Evolutionary conservation across 139 green algal genomes (phyloP).

Genomic region (Axilococcus clingmanii): DNA sequence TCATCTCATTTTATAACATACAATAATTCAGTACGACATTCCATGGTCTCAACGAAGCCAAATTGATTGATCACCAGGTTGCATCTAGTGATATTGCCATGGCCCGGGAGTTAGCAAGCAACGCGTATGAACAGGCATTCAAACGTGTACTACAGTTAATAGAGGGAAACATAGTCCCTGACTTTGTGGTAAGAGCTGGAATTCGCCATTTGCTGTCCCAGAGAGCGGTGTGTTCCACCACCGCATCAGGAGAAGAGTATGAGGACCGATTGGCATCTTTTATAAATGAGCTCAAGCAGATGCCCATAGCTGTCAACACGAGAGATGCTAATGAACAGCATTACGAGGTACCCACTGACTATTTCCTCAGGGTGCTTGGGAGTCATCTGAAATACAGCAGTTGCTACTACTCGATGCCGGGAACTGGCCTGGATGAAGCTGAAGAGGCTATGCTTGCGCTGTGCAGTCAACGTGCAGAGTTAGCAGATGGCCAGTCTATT

Average conservation of each 20-base stretch:
- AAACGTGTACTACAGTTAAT: slow-evolving; percentile 6
- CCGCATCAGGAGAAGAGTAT: slow-evolving; percentile 3
- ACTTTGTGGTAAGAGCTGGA: slow-evolving; percentile 50
- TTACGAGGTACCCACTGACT: slow-evolving; percentile 91
- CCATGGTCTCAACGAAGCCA: too few species aligned
- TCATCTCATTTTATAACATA: too few species aligned
- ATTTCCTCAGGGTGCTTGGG: slow-evolving; percentile 82
- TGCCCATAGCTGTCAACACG: slow-evolving; percentile 79
- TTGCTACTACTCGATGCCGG: slow-evolving; percentile 62
- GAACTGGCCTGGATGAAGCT: slow-evolving; percentile 63
- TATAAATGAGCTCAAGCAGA: slow-evolving; percentile 59
- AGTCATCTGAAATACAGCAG: slow-evolving; percentile 83
- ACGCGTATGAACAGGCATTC: slow-evolving; percentile 7
- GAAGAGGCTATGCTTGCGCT: slow-evolving; percentile 86
- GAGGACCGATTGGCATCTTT: slow-evolving; percentile 36
- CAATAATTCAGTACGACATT: too few species aligned
- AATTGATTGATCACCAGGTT: too few species aligned
- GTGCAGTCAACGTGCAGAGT: slow-evolving; percentile 65
- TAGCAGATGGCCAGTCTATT: slow-evolving; percentile 69
- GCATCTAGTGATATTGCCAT: not conserved
- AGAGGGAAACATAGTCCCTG: slow-evolving; percentile 59
- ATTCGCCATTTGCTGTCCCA: slow-evolving; percentile 58
- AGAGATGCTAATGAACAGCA: slow-evolving; percentile 84
- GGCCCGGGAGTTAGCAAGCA: not conserved
- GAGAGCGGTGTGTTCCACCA: slow-evolving; percentile 17